A percentile compares a stretch with the other conserved stretches of the same genome.
Conservation (phyloP, 345 rosid genomes). For the Salix brachista region DNA sequence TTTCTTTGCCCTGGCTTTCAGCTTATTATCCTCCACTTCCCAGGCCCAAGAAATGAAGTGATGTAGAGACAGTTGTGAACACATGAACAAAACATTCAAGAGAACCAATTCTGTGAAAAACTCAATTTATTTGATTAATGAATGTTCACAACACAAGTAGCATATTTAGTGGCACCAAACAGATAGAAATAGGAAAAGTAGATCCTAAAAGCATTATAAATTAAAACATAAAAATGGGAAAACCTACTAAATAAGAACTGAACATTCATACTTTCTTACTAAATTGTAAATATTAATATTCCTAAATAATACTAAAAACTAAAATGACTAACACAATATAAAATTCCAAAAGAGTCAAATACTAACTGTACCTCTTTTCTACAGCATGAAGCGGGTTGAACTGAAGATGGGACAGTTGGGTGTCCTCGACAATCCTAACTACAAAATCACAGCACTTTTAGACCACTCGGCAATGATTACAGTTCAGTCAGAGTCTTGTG, state of each 20-base stretch:
- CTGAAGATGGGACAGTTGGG: slow-evolving; percentile 98
- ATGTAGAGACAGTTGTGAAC: neutral
- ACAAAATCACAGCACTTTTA: slow-evolving; percentile 90
- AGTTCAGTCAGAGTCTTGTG: slow-evolving; percentile 80
- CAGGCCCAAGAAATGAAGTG: neutral
- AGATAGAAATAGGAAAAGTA: neutral
- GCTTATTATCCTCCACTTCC: neutral
- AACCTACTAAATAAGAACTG: neutral
- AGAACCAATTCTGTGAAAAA: neutral
- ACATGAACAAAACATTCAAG: neutral
- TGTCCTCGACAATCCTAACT: slow-evolving; percentile 72
- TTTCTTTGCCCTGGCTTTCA: neutral
- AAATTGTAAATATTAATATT: neutral
- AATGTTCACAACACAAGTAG: neutral
- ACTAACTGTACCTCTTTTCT: slow-evolving; percentile 4
- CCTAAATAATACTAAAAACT: neutral
- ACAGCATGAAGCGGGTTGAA: slow-evolving; percentile 91
- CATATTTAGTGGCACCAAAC: neutral
- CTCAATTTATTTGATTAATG: neutral
- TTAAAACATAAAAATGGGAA: neutral
- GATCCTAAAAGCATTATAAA: neutral
- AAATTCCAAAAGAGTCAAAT: neutral
- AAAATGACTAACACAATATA: neutral
- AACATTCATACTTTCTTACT: neutral
- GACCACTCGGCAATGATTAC: slow-evolving; percentile 95